Evolutionary conservation across 2,329 filamentous ascomycete genomes (phyloP).

Genomic region (Alternaria atra): DNA sequence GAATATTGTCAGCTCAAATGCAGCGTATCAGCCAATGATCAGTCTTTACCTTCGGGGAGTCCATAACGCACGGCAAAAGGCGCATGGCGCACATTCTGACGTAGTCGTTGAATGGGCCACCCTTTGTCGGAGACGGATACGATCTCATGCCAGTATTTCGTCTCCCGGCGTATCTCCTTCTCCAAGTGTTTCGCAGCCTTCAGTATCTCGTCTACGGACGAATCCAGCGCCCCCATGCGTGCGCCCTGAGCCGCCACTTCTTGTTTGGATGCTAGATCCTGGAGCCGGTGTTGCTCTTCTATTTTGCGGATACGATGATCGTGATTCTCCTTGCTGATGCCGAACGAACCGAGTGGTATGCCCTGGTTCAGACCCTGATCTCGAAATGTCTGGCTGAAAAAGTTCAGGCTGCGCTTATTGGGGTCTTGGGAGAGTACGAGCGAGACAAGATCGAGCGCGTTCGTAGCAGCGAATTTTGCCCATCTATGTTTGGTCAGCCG

Average conservation of each 20-base stretch:
- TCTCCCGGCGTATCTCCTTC: conserved; percentile 80
- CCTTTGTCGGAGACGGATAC: conserved; percentile 81
- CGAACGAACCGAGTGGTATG: conserved; percentile 51
- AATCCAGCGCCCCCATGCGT: conserved; percentile 79
- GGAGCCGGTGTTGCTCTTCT: conserved; percentile 44
- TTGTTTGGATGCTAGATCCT: conserved; percentile 48
- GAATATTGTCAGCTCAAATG: conserved; percentile 13
- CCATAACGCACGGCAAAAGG: conserved; percentile 90
- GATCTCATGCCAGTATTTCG: conserved; percentile 88
- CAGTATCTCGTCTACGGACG: conserved; percentile 76
- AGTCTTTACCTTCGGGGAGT: conserved; percentile 73
- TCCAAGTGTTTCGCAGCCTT: conserved; percentile 76
- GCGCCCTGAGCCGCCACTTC: conserved; percentile 70
- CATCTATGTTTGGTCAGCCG: conserved; percentile 33
- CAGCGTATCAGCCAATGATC: not conserved
- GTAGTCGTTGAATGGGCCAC: conserved; percentile 73
- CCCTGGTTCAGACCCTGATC: conserved; percentile 31
- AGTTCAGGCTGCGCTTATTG: conserved; percentile 33
- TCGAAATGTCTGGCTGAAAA: conserved; percentile 43
- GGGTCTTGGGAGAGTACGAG: conserved; percentile 44
- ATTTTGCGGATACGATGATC: conserved; percentile 26
- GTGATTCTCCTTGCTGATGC: conserved; percentile 36
- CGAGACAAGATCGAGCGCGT: conserved; percentile 45
- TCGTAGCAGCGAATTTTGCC: conserved; percentile 42
- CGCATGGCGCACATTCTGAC: conserved; percentile 65